Conservation (phyloP, 345 rosid genomes). For the Triadica sebifera region DNA sequence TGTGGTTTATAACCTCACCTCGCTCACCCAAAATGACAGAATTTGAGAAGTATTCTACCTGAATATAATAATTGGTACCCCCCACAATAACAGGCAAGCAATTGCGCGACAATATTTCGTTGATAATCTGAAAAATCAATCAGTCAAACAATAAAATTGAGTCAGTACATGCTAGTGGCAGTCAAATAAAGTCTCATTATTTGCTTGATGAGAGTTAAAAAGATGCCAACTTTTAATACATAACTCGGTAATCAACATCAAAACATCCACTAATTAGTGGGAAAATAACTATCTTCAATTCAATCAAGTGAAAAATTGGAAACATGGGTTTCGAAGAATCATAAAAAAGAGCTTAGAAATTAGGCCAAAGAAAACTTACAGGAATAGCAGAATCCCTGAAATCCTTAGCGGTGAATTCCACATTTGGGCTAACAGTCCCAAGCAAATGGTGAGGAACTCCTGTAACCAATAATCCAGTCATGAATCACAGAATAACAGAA, state of each 20-base stretch:
- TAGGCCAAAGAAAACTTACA: conserved; percentile 44
- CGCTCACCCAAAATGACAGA: neutral
- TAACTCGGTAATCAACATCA: neutral
- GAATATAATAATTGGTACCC: conserved; percentile 91
- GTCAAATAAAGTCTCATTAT: neutral
- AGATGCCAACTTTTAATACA: neutral
- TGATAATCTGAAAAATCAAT: conserved; percentile 55
- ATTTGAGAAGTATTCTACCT: conserved; percentile 41
- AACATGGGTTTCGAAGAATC: neutral
- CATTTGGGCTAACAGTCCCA: conserved; percentile 61
- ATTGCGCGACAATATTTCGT: conserved; percentile 66
- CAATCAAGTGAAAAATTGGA: neutral
- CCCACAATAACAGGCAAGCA: conserved; percentile 83
- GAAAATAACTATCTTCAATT: neutral
- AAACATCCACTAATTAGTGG: neutral
- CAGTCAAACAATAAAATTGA: neutral
- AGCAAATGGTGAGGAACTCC: conserved; percentile 89
- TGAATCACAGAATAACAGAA: neutral
- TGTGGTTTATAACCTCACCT: neutral
- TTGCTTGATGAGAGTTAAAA: neutral
- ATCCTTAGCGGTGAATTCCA: conserved; percentile 73
- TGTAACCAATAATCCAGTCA: conserved; percentile 7
- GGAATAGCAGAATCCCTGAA: conserved; percentile 66
- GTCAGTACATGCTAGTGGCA: conserved; percentile 2
- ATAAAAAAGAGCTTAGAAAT: neutral